These are phyloP conservation scores for Podospora pseudopauciseta DNA, from an alignment of 495 filamentous ascomycete species.

Conservation along the genomic window DNA sequence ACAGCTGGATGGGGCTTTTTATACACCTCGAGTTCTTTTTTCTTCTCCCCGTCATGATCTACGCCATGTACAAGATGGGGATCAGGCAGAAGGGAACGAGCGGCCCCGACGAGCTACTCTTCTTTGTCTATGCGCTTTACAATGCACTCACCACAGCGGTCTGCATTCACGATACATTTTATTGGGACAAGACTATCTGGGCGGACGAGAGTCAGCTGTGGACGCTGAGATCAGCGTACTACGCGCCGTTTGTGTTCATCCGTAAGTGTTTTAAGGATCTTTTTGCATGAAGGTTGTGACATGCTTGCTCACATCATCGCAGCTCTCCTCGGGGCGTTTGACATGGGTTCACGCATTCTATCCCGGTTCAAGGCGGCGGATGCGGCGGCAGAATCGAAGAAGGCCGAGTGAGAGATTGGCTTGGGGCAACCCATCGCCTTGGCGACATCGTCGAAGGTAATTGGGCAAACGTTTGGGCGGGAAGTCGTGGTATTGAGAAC, in stretches of 20 bases:
- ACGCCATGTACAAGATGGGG: conserved; percentile 40
- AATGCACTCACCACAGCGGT: conserved; percentile 68
- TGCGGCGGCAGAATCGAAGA: conserved; percentile 17
- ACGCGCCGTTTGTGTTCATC: conserved; percentile 68
- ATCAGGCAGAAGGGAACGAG: conserved; percentile 32
- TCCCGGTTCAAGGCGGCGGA: conserved; percentile 36
- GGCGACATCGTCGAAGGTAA: not conserved
- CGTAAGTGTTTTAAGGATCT: conserved; percentile 50
- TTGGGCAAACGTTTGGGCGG: not conserved
- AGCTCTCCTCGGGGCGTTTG: conserved; percentile 40
- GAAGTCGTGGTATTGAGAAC: not conserved
- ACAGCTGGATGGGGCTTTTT: conserved; percentile 67
- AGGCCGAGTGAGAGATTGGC: not conserved
- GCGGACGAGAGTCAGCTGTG: conserved; percentile 46
- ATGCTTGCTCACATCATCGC: conserved; percentile 13
- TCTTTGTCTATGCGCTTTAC: conserved; percentile 67
- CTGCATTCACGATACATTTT: conserved; percentile 55
- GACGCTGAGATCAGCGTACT: conserved; percentile 50
- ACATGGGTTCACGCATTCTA: conserved; percentile 42
- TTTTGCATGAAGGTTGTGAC: not conserved
- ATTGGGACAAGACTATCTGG: conserved; percentile 51
- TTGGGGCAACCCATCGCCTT: not conserved
- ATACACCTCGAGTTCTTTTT: conserved; percentile 65
- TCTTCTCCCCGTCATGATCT: conserved; percentile 65
- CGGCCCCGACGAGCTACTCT: conserved; percentile 55